phyloP scores from a whole-genome alignment of 371 early-diverging fungal species.

The Mucor plumbeus region DNA sequence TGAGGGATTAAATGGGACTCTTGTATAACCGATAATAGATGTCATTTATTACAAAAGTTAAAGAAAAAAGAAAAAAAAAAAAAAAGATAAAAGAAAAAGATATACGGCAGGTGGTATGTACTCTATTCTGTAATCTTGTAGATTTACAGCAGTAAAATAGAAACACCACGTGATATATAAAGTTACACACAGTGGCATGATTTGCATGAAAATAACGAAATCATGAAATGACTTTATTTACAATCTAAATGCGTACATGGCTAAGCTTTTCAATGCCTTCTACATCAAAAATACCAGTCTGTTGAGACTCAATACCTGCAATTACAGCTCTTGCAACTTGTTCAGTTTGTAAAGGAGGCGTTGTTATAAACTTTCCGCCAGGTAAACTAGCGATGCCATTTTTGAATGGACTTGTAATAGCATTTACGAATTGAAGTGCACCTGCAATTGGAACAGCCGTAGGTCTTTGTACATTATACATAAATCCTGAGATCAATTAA shows the following conservation, averaged over 20 bases:
- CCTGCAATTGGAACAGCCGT: constrained; percentile 66
- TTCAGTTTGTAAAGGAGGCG: constrained; percentile 64
- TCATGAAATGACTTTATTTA: not conserved
- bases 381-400: constrained; percentile 58
- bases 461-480: constrained; percentile 66
- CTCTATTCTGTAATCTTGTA: too few species aligned
- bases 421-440: constrained; percentile 54
- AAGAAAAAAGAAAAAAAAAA: constrained; percentile 12
- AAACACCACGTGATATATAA: not conserved
- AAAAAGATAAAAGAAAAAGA: constrained; percentile 6
- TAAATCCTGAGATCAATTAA: constrained; percentile 47
- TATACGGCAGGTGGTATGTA: not conserved
- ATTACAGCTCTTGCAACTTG: constrained; percentile 67
- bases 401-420: constrained; percentile 51
- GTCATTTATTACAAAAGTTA: constrained; percentile 14
- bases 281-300: constrained; percentile 57
- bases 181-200: constrained; percentile 14
- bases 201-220: constrained; percentile 1
- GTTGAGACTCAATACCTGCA: constrained; percentile 49
- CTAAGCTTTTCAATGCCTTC: constrained; percentile 51
- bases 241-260: constrained; percentile 17
- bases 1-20: constrained; percentile 20
- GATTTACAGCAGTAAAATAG: not conserved
- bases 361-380: constrained; percentile 61
- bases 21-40: constrained; percentile 27